Evolutionary conservation across 202 grass and related monocot species (phyloP), one percentile per base, ranked within the genome.

Genomic region (Digitaria exilis): DNA sequence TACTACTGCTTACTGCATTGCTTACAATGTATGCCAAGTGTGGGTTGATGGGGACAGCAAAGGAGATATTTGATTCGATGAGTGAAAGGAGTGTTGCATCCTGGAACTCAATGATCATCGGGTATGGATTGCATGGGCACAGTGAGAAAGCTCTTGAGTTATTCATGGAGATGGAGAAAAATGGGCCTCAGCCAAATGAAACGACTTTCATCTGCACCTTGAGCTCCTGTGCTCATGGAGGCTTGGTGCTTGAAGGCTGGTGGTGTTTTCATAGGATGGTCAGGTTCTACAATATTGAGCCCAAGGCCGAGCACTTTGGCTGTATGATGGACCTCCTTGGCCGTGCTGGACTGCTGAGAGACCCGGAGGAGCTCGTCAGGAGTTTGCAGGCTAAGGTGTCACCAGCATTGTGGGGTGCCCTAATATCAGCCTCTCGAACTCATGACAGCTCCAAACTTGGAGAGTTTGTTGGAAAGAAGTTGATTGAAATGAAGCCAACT

Each of bases 11-110:
- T 73, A 73, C 70, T 52, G 70, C 70, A n/a, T 30, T 73, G 9
- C 46, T 73, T 29, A 73, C 70, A 21, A 73, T 73, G 70, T 73
- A 73, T 35, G 70, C 70, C 70, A 73, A 73, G 70, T 73, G 70
- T 35, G 70, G 70, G 10, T 46, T n/a, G 17, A 73, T 73, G 70
- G 70, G 10, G 46, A 52, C 29, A 52, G 70, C 70, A 0, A 52
- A 73, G 70, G 70, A 73, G 28, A 73, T 73, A 73, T 73, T 73
- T 73, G 46, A 73, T 52, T 73, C 10, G 2, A 73, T 73, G 46
- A 52, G 28, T 0, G 70, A 73, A 52, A 52, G 12, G 70, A 73
- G 29, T 52, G 29, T 34, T 13, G 70, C 70, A 73, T 73, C 70
- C 28, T 73, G 70, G 70, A 73, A 73, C 46, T 73, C 70, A n/a